A percentile compares a stretch with the other conserved stretches of the same genome.
Evolutionary conservation across 1,284 basidiomycete genomes (phyloP).

Genomic region (Anthracocystis setariae): DNA sequence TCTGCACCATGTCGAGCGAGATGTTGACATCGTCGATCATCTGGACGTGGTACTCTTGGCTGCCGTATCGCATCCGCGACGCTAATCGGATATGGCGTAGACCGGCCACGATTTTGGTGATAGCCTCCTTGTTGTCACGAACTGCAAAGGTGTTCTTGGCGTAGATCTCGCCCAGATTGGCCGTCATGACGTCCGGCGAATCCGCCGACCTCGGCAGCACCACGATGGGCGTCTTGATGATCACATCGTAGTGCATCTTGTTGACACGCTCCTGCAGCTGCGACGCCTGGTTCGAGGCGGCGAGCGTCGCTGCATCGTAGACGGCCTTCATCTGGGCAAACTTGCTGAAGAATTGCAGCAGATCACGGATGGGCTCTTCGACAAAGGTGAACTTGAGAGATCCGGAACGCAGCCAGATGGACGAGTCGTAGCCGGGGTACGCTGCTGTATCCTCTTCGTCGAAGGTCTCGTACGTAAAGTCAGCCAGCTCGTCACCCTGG

Average conservation of each 20-base stretch:
- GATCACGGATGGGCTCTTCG: constrained; percentile 84
- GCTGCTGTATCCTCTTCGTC: constrained; percentile 73
- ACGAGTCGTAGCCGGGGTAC: constrained; percentile 86
- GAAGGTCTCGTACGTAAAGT: constrained; percentile 94
- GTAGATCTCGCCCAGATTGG: constrained; percentile 88
- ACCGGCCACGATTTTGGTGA: constrained; percentile 75
- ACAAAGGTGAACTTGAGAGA: constrained; percentile 91
- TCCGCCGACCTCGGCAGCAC: constrained; percentile 82
- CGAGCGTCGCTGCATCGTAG: constrained; percentile 94
- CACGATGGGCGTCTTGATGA: constrained; percentile 91
- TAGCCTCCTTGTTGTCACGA: constrained; percentile 63
- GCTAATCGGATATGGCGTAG: constrained; percentile 84
- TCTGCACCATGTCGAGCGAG: constrained; percentile 77
- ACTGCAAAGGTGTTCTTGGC: constrained; percentile 80
- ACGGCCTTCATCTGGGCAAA: constrained; percentile 81
- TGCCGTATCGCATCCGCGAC: constrained; percentile 52
- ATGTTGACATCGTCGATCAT: constrained; percentile 94
- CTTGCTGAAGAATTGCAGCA: constrained; percentile 85
- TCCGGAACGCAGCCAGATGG: constrained; percentile 84
- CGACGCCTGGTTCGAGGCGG: constrained; percentile 84
- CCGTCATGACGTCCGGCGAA: constrained; percentile 78
- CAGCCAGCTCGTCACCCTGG: constrained; percentile 92
- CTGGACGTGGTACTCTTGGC: constrained; percentile 70
- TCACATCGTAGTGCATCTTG: constrained; percentile 89
- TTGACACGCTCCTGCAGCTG: constrained; percentile 73